Evolutionary conservation across 345 rosid species (phyloP).

Genomic region (Carallia pectinifolia): DNA sequence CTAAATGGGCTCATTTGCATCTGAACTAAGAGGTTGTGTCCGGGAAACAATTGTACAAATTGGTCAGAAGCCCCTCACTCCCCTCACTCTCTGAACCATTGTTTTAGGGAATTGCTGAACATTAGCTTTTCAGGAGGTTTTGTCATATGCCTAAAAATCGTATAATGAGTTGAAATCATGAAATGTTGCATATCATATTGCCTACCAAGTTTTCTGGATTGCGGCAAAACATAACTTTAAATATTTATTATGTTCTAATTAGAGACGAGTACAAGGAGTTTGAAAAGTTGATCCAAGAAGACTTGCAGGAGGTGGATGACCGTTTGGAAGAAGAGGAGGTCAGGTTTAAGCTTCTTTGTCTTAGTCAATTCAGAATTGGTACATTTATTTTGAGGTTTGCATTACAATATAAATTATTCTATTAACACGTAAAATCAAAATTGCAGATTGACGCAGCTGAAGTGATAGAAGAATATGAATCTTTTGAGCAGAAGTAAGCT

Average conservation of each 20-base stretch:
- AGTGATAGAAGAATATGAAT: slow-evolving; percentile 77
- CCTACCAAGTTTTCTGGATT: not conserved
- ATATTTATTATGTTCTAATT: slow-evolving; percentile 18
- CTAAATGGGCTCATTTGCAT: too few relatives aligned
- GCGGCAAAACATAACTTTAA: not conserved
- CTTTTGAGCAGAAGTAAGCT: slow-evolving; percentile 82
- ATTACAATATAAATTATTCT: not conserved
- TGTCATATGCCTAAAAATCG: too few relatives aligned
- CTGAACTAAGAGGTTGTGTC: too few relatives aligned
- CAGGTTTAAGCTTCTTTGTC: slow-evolving; percentile 3
- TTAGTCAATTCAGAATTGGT: not conserved
- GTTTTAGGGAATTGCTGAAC: too few relatives aligned
- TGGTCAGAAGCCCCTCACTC: too few relatives aligned
- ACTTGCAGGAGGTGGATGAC: slow-evolving; percentile 78
- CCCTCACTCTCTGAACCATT: too few relatives aligned
- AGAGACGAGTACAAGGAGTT: slow-evolving; percentile 97
- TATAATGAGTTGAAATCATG: too few relatives aligned
- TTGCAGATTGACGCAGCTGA: slow-evolving; percentile 97
- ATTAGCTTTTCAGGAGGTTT: too few relatives aligned
- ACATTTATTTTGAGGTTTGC: not conserved
- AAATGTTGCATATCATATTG: not conserved
- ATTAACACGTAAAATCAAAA: not conserved
- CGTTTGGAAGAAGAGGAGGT: slow-evolving; percentile 99
- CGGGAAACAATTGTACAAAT: too few relatives aligned
- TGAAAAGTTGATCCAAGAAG: slow-evolving; percentile 89